A percentile compares a stretch with the other conserved stretches of the same genome.
Evolutionary conservation across 805 yeast species (phyloP).

Genomic region (Huiozyma sinensis): DNA sequence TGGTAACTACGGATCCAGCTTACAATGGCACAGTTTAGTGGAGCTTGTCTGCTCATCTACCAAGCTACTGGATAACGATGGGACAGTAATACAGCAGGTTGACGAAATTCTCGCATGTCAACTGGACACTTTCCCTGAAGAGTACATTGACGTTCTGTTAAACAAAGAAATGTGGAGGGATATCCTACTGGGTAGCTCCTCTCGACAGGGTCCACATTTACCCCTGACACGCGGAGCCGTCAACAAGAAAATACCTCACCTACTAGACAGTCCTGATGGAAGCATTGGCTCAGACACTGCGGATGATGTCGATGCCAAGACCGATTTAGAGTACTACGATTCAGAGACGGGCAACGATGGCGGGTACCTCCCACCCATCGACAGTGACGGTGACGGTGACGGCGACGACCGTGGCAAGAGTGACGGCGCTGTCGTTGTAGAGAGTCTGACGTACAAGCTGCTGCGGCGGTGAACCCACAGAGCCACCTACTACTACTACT

Average conservation of each 20-base stretch:
- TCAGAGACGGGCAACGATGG: not conserved
- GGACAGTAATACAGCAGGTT: constrained; percentile 3
- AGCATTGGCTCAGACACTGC: not conserved
- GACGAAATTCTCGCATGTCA: constrained; percentile 16
- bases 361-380: constrained; percentile 1
- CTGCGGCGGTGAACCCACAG: not conserved
- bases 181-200: constrained; percentile 4
- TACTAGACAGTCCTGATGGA: not conserved
- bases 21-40: constrained; percentile 51
- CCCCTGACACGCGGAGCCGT: not conserved
- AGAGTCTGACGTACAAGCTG: constrained; percentile 1
- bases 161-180: constrained; percentile 15
- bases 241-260: not conserved
- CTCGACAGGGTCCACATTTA: no score
- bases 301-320: not conserved
- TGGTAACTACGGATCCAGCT: constrained; percentile 52
- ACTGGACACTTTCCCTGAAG: constrained; percentile 15
- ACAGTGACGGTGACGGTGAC: not conserved
- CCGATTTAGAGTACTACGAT: not conserved
- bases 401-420: constrained; percentile 5
- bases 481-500: not conserved
- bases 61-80: constrained; percentile 1
- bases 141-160: constrained; percentile 15
- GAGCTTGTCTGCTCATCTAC: constrained; percentile 27
- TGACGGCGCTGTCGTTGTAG: constrained; percentile 4